These are phyloP conservation scores for Delonix regia DNA, from an alignment of 306 rosid species.

Conservation along the genomic window DNA sequence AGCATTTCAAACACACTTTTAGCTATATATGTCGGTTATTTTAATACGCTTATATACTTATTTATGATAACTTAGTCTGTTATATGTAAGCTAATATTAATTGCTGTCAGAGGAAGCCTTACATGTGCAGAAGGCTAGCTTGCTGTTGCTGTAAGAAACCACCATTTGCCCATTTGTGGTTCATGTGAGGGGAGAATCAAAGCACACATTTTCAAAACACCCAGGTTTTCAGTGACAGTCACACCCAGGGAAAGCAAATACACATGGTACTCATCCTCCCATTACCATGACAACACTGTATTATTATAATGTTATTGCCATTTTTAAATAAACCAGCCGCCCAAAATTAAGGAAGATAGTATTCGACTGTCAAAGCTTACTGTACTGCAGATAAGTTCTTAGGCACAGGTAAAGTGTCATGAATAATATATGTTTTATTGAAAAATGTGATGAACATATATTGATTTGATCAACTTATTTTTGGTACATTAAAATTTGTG, in stretches of 20 bases:
- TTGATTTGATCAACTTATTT: no score
- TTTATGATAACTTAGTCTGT: no score
- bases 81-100: neutral
- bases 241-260: slow-evolving; percentile 57
- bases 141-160: slow-evolving; percentile 1
- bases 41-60: no score
- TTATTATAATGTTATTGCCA: neutral
- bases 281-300: neutral
- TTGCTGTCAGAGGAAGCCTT: neutral
- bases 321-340: neutral
- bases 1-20: no score
- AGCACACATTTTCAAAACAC: slow-evolving; percentile 39
- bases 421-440: no score
- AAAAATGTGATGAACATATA: no score
- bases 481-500: neutral
- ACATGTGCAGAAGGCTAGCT: neutral
- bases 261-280: neutral
- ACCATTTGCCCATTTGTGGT: slow-evolving; percentile 36
- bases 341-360: neutral
- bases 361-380: neutral
- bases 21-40: no score
- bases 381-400: neutral
- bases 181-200: slow-evolving; percentile 69
- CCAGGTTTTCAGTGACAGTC: slow-evolving; percentile 51
- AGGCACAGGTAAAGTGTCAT: no score